These are phyloP conservation scores for Pseudogymnoascus sp. DNA, from an alignment of 2,329 filamentous ascomycete genomes.

Conservation along the genomic window DNA sequence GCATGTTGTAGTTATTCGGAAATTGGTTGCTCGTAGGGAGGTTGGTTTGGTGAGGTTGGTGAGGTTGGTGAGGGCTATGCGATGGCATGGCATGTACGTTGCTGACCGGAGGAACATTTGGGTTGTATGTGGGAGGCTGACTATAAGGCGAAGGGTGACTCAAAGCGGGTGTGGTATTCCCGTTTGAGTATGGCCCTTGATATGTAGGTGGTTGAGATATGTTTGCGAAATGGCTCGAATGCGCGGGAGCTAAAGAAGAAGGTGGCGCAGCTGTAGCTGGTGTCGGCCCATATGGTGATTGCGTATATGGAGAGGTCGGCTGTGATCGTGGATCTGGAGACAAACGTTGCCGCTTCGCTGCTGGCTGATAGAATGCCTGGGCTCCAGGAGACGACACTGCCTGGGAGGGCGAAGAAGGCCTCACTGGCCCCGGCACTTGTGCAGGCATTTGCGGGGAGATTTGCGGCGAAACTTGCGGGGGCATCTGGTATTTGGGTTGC, in stretches of 20 bases:
- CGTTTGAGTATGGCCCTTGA: conserved; percentile 29
- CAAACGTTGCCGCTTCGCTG: conserved; percentile 63
- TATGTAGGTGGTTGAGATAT: conserved; percentile 26
- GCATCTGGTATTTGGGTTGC: conserved; percentile 22
- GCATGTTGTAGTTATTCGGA: conserved; percentile 28
- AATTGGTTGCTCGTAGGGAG: conserved; percentile 12
- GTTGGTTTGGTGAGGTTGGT: conserved; percentile 21
- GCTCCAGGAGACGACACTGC: conserved; percentile 52
- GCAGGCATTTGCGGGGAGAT: conserved; percentile 9
- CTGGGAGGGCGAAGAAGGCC: conserved; percentile 54
- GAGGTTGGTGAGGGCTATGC: conserved; percentile 25
- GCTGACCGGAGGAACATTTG: conserved; percentile 2
- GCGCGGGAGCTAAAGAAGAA: conserved; percentile 21
- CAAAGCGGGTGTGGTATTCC: conserved; percentile 22
- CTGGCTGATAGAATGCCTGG: conserved; percentile 51
- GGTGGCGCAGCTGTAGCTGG: conserved; percentile 31
- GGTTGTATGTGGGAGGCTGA: conserved; percentile 15
- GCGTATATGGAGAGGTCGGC: conserved; percentile 52
- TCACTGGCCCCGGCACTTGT: conserved; percentile 36
- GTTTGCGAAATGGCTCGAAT: conserved; percentile 24
- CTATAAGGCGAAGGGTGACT: conserved; percentile 19
- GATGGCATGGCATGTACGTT: conserved; percentile 13
- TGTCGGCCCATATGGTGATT: conserved; percentile 42
- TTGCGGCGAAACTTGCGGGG: not conserved
- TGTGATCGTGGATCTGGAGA: conserved; percentile 62